These are phyloP conservation scores for Arachis stenosperma DNA, from an alignment of 306 rosid genomes.

Conservation along the genomic window DNA sequence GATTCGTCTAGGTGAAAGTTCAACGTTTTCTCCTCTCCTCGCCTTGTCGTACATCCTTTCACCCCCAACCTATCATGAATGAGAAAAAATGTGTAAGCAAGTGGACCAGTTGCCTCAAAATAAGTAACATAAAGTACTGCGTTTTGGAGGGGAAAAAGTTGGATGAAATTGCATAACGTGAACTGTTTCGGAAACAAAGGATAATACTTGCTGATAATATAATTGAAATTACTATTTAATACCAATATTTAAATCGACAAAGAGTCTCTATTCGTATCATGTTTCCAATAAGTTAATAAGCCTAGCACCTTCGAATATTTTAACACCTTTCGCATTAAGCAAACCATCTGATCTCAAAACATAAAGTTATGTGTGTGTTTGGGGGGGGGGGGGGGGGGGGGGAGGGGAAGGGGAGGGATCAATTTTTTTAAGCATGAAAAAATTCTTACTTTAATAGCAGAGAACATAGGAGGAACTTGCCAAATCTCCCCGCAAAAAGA, in stretches of 20 bases:
- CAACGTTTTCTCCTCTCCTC: constrained; percentile 95
- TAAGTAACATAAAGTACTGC: constrained; percentile 9
- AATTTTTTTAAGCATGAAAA: constrained; percentile 28
- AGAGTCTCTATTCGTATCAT: constrained; percentile 9
- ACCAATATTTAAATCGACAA: constrained; percentile 1
- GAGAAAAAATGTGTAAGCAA: constrained; percentile 40
- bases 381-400: too few species aligned
- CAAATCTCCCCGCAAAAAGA: constrained; percentile 92
- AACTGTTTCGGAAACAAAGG: constrained; percentile 26
- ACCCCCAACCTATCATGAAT: constrained; percentile 79
- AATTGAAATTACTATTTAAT: background rate
- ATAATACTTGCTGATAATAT: background rate
- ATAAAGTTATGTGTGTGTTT: background rate
- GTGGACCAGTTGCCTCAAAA: constrained; percentile 24
- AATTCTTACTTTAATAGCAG: constrained; percentile 90
- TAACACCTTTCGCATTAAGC: background rate
- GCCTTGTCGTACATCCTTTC: constrained; percentile 97
- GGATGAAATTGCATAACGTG: constrained; percentile 3
- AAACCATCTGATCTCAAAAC: constrained; percentile 25
- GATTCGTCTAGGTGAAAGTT: constrained; percentile 88
- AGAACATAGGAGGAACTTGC: constrained; percentile 99
- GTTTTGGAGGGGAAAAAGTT: constrained; percentile 9
- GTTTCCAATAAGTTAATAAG: background rate
- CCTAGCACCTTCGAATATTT: background rate
- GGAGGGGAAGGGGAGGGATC: background rate